These are phyloP conservation scores for Micractinium sp. DNA, from an alignment of 139 green algal genomes.

Conservation along the genomic window DNA sequence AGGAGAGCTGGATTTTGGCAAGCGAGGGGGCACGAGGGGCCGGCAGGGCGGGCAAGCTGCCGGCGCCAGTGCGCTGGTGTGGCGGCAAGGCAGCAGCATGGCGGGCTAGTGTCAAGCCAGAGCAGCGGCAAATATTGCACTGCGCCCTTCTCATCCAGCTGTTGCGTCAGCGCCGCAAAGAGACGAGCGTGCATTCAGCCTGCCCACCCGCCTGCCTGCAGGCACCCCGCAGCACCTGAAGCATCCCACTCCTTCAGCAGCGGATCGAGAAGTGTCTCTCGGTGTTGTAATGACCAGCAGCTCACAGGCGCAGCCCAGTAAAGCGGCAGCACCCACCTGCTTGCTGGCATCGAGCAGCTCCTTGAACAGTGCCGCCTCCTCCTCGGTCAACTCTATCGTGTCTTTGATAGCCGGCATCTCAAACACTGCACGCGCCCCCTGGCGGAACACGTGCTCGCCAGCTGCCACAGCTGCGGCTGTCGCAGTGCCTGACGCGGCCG, in stretches of 20 bases:
- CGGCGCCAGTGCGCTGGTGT: no score
- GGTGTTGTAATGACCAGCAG: not conserved
- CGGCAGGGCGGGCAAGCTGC: no score
- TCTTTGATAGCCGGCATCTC: constrained; percentile 47
- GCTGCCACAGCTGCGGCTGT: not conserved
- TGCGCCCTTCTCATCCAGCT: no score
- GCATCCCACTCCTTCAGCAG: no score
- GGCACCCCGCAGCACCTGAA: not conserved
- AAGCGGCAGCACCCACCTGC: not conserved
- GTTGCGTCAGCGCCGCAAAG: no score
- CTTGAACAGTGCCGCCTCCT: constrained; percentile 81
- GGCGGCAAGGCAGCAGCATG: no score
- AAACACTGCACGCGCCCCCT: not conserved
- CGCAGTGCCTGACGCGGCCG: not conserved
- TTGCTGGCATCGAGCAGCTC: constrained; percentile 71
- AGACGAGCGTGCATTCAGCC: no score
- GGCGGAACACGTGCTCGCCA: not conserved
- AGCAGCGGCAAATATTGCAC: no score
- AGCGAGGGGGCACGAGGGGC: no score
- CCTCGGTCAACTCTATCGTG: constrained; percentile 64
- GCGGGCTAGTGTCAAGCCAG: no score
- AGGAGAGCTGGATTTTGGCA: no score
- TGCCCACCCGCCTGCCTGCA: not conserved
- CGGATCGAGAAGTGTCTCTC: no score
- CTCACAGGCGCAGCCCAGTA: not conserved